Evolutionary conservation across 345 rosid genomes (phyloP), one percentile per base, ranked within the genome.

Genomic region (Ailanthus altissimus): DNA sequence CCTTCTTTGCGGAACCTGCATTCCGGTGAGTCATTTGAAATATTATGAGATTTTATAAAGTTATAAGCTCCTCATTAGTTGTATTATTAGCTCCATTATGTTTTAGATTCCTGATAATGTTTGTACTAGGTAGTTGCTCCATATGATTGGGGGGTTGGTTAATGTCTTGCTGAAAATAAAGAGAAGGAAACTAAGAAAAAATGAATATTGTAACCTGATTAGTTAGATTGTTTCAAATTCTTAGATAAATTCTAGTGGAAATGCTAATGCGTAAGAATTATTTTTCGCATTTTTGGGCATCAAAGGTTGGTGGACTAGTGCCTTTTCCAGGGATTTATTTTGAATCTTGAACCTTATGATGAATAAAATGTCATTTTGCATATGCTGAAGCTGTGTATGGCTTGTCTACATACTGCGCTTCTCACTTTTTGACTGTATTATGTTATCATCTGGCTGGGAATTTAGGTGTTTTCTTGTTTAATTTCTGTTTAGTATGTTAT

Each of bases 1-100:
- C 97, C 54, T 93, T 90, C 84, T 92, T 95, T 46, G 88, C 93
- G 0, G 94, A 93, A 79, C 98, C 97, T 51, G 76, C 90, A 8
- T 90, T 93, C 77, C 49, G 88, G 99, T 93, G 77, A 82, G 94
- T 78, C 51, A 25, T 73, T 25, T 25, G 46, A 5, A 26, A 0
- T 8, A 8, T 14, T 49, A 49, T 16, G 0, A 3, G 7, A 16
- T 50, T 50, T 69, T 0, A 0, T 50, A 8, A 51, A 21, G 8
- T 67, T 12, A 25, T 69, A 69, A 32, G 2, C 20, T 7, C 16
- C 69, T 40, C 9, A 63, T 28, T 47, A 51, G n/a, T 16, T 8
- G 1, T 51, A 21, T 20, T 12, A 12, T 49, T 49, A 12, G 15
- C 6, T 51, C 57, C 56, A 20, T 51, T 16, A n/a, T 16, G 0